phyloP scores from a whole-genome alignment of 345 rosid species.

The Eucalyptus polybractea region DNA sequence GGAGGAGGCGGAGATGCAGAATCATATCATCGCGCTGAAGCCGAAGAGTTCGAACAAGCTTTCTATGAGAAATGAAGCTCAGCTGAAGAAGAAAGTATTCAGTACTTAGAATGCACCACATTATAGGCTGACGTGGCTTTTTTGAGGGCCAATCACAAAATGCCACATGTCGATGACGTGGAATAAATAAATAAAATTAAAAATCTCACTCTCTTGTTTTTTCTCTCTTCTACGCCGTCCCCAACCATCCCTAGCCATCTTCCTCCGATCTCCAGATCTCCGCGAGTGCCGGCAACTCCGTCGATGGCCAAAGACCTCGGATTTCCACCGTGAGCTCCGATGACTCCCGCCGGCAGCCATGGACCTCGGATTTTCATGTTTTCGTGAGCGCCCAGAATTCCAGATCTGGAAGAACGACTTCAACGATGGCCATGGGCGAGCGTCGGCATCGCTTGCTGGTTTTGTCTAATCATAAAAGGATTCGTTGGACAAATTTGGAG shows the following conservation, averaged over 20 bases:
- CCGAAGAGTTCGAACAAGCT: constrained; percentile 62
- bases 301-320: accelerated
- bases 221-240: accelerated
- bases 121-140: too few species aligned
- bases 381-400: too few species aligned
- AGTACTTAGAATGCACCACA: too few species aligned
- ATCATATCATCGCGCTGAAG: constrained; percentile 66
- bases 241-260: accelerated
- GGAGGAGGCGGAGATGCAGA: constrained; percentile 73
- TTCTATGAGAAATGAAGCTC: constrained; percentile 9
- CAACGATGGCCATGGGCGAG: too few species aligned
- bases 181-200: too few species aligned
- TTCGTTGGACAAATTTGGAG: background rate
- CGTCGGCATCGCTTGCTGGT: accelerated
- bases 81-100: background rate
- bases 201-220: too few species aligned
- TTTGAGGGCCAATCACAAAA: too few species aligned
- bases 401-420: too few species aligned
- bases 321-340: too few species aligned
- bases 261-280: too few species aligned
- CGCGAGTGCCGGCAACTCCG: accelerated
- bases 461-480: background rate
- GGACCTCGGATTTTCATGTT: too few species aligned
- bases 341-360: background rate
- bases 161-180: too few species aligned